Base-by-base conservation (phyloP, 208 protist species). In the Trypanosomatidae sp. region DNA sequence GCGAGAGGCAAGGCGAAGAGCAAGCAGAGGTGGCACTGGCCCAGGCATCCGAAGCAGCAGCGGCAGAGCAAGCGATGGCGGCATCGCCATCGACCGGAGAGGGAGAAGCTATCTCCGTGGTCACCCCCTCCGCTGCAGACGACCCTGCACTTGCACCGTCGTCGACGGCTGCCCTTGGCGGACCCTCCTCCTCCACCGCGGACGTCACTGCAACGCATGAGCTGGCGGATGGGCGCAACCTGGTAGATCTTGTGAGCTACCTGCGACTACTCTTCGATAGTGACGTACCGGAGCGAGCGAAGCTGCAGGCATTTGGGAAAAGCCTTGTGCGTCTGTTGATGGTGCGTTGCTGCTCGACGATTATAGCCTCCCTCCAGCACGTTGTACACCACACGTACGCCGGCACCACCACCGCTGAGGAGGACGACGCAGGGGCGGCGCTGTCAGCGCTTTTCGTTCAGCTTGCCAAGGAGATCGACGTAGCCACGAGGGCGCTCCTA, bases 291-390 rank as follows among this genome's bases (percentile, higher is more conserved):
- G 89, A 96, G 77, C 82, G 80, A 41, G 47, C 67, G 33, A 87
- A 85, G 65, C 80, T 94, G 73, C 91, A 88, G 47, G 71, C 71
- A 25, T 74, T 90, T n/a, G 91, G 78, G 10, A 88, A 86, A 46
- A 89, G 80, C 33, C 76, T 91, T 43, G 83, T 77, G 15, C 83
- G 82, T 17, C 76, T 96, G 15, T 65, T 86, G n/a, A 86, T 85
- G 62, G 89, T 93, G 43, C 89, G 91, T 46, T 96, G 89, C 80
- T 83, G 82, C 74, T 93, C 89, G 28, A 89, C 85, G 39, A 81
- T 94, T 53, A 78, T 79, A 30, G 83, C 83, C 17, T 81, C 84
- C 10, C 81, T 94, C 55, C 84, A 91, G 71, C 84, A 94, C 76
- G 86, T 93, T 15, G 62, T 83, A 53, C 78, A 79, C 36, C 84